Conservation (phyloP, 192 early-diverging fungal species). For the Physocladia obscura region DNA sequence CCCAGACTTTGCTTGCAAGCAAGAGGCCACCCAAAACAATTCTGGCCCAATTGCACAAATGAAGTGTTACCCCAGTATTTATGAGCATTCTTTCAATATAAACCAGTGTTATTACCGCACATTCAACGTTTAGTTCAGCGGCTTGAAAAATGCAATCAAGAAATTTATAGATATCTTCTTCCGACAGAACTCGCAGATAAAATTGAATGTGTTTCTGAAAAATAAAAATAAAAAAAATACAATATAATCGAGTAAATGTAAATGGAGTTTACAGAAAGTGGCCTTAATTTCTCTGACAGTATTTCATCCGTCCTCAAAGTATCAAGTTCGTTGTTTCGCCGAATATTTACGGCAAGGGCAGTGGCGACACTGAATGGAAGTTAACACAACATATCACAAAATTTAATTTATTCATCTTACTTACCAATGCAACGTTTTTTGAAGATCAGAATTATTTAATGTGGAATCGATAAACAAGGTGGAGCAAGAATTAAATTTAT, state of each 20-base stretch:
- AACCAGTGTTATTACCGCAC: slow-evolving; percentile 60
- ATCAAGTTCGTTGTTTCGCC: slow-evolving; percentile 24
- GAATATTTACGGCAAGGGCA: slow-evolving; percentile 40
- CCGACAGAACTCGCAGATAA: slow-evolving; percentile 35
- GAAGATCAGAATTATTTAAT: slow-evolving; percentile 49
- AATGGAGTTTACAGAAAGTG: slow-evolving; percentile 43
- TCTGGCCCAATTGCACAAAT: slow-evolving; percentile 55
- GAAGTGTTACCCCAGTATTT: slow-evolving; percentile 56
- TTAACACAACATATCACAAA: not conserved
- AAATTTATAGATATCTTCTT: slow-evolving; percentile 62
- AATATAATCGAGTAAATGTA: not conserved
- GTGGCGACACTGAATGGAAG: slow-evolving; percentile 33
- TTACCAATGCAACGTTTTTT: slow-evolving; percentile 50
- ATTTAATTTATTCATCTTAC: not conserved
- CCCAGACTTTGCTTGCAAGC: slow-evolving; percentile 85
- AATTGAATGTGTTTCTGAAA: slow-evolving; percentile 56
- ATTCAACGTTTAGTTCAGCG: slow-evolving; percentile 61
- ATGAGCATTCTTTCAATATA: slow-evolving; percentile 74
- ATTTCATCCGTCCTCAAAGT: slow-evolving; percentile 44
- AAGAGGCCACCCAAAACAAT: slow-evolving; percentile 62
- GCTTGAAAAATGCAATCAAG: slow-evolving; percentile 67
- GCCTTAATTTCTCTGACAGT: slow-evolving; percentile 53
- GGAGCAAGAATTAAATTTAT: slow-evolving; percentile 54
- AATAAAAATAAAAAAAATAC: no score
- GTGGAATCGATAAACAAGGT: slow-evolving; percentile 57